These are phyloP conservation scores for Pseudogymnoascus sp. DNA, from an alignment of 2,329 filamentous ascomycete species.

Conservation along the genomic window DNA sequence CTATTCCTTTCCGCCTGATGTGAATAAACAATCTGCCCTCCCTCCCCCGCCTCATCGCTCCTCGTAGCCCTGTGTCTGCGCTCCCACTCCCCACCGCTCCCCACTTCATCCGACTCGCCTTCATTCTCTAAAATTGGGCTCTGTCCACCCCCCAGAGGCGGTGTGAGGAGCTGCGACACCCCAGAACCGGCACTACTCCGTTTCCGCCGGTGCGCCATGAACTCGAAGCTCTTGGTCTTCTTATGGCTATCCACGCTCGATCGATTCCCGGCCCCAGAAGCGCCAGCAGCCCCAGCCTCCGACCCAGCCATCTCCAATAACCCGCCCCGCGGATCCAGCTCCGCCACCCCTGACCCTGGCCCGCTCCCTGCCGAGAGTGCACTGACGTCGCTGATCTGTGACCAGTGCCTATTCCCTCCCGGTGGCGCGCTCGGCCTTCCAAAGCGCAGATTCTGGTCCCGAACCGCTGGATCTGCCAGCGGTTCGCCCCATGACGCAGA, in stretches of 20 bases:
- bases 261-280: not conserved
- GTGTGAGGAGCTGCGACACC: not conserved
- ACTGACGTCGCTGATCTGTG: not conserved
- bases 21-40: not conserved
- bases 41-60: not conserved
- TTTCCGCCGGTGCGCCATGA: not conserved
- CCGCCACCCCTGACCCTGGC: not conserved
- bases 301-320: not conserved
- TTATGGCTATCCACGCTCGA: not conserved
- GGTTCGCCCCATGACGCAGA: not conserved
- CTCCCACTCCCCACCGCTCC: not conserved
- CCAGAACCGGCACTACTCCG: not conserved
- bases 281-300: not conserved
- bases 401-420: not conserved
- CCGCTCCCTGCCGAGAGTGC: not conserved
- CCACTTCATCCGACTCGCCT: not conserved
- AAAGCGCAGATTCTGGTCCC: conserved; percentile 16
- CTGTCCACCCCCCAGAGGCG: not conserved
- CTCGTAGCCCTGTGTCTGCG: not conserved
- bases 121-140: not conserved
- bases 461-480: conserved; percentile 8
- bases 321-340: not conserved
- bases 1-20: not conserved
- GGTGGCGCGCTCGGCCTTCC: not conserved
- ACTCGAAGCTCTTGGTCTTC: not conserved